Evolutionary conservation across 768 basidiomycete genomes (phyloP), one percentile per base, ranked within the genome.

Genomic region (Coprinellus micaceus): DNA sequence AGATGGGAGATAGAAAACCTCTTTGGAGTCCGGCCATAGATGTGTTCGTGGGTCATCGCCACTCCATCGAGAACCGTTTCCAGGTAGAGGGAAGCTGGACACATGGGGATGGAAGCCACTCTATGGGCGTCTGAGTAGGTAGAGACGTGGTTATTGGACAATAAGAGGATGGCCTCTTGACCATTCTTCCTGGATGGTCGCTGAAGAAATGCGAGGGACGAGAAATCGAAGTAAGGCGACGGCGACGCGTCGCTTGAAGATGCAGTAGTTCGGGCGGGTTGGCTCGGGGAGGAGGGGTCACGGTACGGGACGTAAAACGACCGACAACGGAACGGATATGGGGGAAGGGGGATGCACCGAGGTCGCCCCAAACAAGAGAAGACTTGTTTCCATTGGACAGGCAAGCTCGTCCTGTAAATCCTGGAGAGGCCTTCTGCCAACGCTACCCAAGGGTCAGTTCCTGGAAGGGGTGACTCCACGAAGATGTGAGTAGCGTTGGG

Each of bases 31-130:
- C 10, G 12, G 19, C 9, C 30, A 30, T 3, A 0, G 10, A 3
- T n/a, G 19, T 21, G 9, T 13, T 22, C 11, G 17, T 19, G 6
- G n/a, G 24, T 70, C 75, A 33, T 66, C 69, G 2, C 63, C 58
- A 47, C n/a, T 1, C 22, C 54, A 19, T 36, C 1, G 30, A 47
- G 7, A 47, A 29, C 40, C 33, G 29, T 26, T 1, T 41, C 30
- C 19, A 51, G 17, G 33, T 36, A 37, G 19, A 51, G 12, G 3
- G 49, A 51, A 3, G 49, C 49, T 10, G 49, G 49, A 22, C 49
- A 51, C n/a, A 51, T 51, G 9, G 49, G 49, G 24, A 51, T 29
- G 13, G 49, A 51, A n/a, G 49, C 49, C 10, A 51, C 30, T 3
- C 33, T 11, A 37, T 51, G 49, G 3, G 49, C 29, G 9, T 33